phyloP scores from a whole-genome alignment of 192 early-diverging fungal genomes.

The Funneliformis mosseae region DNA sequence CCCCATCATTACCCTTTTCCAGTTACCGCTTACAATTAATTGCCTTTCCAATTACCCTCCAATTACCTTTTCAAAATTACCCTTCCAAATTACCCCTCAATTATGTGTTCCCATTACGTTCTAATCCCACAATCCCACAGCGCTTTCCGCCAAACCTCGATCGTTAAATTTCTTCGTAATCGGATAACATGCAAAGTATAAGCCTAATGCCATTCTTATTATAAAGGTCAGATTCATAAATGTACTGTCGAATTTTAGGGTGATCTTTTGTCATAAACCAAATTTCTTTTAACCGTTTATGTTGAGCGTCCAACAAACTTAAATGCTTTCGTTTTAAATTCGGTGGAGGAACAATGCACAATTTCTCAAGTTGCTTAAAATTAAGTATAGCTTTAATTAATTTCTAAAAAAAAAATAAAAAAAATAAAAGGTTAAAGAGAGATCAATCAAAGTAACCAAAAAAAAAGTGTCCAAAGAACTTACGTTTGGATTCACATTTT shows the following conservation, averaged over 20 bases:
- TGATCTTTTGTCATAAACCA: constrained; percentile 4
- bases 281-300: not conserved
- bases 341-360: not conserved
- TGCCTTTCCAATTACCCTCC: too few relatives aligned
- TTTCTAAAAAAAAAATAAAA: not conserved
- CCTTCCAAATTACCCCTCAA: too few relatives aligned
- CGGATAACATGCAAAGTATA: not conserved
- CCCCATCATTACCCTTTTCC: too few relatives aligned
- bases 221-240: not conserved
- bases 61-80: too few relatives aligned
- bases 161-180: not conserved
- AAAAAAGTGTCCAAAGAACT: not conserved
- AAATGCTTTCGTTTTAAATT: constrained; percentile 8
- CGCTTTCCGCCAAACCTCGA: too few relatives aligned
- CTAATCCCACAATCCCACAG: too few relatives aligned
- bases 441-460: not conserved
- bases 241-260: not conserved
- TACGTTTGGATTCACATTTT: not conserved
- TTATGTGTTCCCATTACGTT: too few relatives aligned
- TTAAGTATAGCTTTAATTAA: not conserved
- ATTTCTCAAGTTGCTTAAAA: not conserved
- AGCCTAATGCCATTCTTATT: not conserved
- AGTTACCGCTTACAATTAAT: too few relatives aligned
- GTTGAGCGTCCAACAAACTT: not conserved
- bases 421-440: not conserved